These are phyloP conservation scores for Penicillium sp. DNA, from an alignment of 2,329 filamentous ascomycete species.

Conservation along the genomic window DNA sequence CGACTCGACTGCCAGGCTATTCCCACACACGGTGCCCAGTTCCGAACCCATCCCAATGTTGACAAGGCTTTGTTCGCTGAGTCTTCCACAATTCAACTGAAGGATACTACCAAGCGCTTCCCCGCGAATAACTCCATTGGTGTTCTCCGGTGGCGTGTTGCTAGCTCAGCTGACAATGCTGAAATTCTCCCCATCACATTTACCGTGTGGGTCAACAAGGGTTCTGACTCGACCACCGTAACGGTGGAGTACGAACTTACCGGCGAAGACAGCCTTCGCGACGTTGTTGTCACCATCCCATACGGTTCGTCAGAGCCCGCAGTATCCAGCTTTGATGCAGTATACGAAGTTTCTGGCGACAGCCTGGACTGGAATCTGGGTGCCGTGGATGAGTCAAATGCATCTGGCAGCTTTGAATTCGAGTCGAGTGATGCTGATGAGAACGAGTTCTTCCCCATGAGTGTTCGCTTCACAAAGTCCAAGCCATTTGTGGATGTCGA, in stretches of 20 bases:
- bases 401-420: conserved; percentile 89
- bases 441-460: conserved; percentile 98
- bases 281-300: conserved; percentile 86
- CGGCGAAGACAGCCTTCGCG: conserved; percentile 73
- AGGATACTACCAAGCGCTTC: conserved; percentile 84
- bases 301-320: conserved; percentile 82
- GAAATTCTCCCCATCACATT: conserved; percentile 89
- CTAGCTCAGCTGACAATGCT: conserved; percentile 76
- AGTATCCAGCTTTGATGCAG: conserved; percentile 89
- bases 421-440: conserved; percentile 87
- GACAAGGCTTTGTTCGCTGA: conserved; percentile 85
- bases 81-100: conserved; percentile 83
- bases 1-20: conserved; percentile 78
- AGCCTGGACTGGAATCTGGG: conserved; percentile 93
- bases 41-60: conserved; percentile 95
- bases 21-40: conserved; percentile 80
- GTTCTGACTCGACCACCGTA: conserved; percentile 77
- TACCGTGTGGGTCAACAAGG: conserved; percentile 96
- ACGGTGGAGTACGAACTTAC: conserved; percentile 96
- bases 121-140: conserved; percentile 92
- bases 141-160: conserved; percentile 84
- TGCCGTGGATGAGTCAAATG: conserved; percentile 76
- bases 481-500: conserved; percentile 89
- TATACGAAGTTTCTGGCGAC: conserved; percentile 91
- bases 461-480: conserved; percentile 81